Conservation (phyloP, 2,329 filamentous ascomycete species). For the Aurifilum marmelostoma region DNA sequence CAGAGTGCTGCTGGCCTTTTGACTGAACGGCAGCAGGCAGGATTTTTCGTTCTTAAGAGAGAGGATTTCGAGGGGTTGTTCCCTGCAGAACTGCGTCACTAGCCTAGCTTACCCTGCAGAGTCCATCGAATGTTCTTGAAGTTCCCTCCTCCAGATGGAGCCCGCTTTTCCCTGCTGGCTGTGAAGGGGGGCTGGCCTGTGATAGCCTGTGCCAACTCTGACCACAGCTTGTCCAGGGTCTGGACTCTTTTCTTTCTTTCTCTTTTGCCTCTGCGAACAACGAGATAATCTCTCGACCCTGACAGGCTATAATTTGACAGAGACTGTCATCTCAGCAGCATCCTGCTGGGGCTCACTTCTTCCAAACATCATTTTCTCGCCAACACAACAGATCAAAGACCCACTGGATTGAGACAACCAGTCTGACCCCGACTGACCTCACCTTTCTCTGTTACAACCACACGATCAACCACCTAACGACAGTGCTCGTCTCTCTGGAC, state of each 20-base stretch:
- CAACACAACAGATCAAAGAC: neutral
- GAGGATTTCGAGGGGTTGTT: neutral
- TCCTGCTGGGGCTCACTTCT: neutral
- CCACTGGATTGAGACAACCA: constrained; percentile 7
- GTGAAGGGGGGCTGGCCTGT: constrained; percentile 15
- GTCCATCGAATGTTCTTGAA: constrained; percentile 30
- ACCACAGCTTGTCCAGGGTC: neutral
- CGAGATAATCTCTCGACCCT: neutral
- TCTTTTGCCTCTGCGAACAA: neutral
- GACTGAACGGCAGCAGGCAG: neutral
- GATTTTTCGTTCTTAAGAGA: neutral
- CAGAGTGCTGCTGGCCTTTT: neutral
- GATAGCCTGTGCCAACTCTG: constrained; percentile 13
- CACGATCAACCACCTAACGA: constrained; percentile 4
- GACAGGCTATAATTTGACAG: constrained; percentile 20
- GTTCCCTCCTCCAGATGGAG: constrained; percentile 4
- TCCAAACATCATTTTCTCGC: neutral
- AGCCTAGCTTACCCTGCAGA: neutral
- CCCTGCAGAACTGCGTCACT: constrained; percentile 15
- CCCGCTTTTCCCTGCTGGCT: constrained; percentile 23
- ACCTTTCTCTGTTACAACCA: neutral
- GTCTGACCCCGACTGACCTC: constrained; percentile 1
- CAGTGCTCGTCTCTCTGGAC: neutral
- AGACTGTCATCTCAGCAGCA: neutral
- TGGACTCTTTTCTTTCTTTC: constrained; percentile 11